Evolutionary conservation across 257 asterid species (phyloP), one percentile per base, ranked within the genome.

Genomic region (Rubia yunnanensis): DNA sequence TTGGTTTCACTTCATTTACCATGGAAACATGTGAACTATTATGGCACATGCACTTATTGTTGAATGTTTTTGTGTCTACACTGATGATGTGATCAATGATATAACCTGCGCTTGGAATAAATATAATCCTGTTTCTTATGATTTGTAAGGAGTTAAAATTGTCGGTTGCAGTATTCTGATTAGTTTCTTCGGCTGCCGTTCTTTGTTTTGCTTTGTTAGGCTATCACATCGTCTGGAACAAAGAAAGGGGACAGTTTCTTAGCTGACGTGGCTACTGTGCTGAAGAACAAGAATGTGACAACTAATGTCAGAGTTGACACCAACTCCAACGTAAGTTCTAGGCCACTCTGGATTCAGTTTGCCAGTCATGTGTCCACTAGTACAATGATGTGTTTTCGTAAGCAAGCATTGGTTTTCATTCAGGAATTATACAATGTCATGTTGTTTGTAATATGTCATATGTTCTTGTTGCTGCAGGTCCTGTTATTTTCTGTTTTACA

Each of bases 231-330:
- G 58, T 62, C 82, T 20, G 85, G 82, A 64, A 65, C 76, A 27
- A 77, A 80, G 76, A 80, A 80, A 50, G 85, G 82, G 20, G 85
- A 77, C 23, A 20, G 69, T 30, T 70, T 80, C 68, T 30, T 72
- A 66, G 85, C 82, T 57, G 85, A 80, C 65, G 67, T 80, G 65
- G 74, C 69, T 41, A 72, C 82, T 46, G 80, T 77, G 66, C 49
- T 80, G 65, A 80, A 80, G 80, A 70, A 77, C 82, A 80, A 80
- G 74, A 80, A 80, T 50, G 27, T 80, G 58, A 80, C 82, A 20
- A 72, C 85, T 5, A 79, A 80, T 70, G 49, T 80, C 64, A 80
- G 77, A 80, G 85, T 80, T 17, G 85, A 80, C 62, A 80, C 82
- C 5, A 70, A 66, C 73, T 80, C 85, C 60, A 80, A 80, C 48